Conservation (phyloP, 2,329 filamentous ascomycete species). For the Macrophomina pseudophaseolina region DNA sequence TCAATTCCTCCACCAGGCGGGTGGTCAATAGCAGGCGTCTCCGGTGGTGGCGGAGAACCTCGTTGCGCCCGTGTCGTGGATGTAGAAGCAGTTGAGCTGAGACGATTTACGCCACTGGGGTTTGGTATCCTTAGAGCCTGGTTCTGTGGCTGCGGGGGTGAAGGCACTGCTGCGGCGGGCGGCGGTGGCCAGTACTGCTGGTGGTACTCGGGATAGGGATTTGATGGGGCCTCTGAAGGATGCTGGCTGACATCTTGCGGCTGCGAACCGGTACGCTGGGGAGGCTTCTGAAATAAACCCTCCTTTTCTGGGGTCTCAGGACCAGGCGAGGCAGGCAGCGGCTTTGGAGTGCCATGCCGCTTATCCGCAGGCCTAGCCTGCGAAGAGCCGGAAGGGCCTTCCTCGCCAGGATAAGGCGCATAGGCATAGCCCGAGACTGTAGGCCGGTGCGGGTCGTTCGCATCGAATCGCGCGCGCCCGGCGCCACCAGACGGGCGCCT, state of each 20-base stretch:
- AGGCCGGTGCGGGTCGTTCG: constrained; percentile 55
- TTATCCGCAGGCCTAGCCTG: constrained; percentile 73
- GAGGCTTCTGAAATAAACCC: constrained; percentile 74
- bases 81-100: constrained; percentile 85
- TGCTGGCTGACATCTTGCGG: constrained; percentile 37
- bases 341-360: constrained; percentile 81
- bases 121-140: constrained; percentile 57
- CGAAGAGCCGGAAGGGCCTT: constrained; percentile 35
- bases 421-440: constrained; percentile 53
- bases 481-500: constrained; percentile 39
- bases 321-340: constrained; percentile 80
- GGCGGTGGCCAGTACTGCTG: constrained; percentile 67
- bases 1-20: constrained; percentile 84
- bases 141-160: constrained; percentile 33
- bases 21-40: constrained; percentile 78
- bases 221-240: constrained; percentile 51
- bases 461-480: constrained; percentile 51
- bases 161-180: constrained; percentile 29
- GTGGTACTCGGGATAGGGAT: constrained; percentile 59
- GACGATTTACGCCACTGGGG: constrained; percentile 61
- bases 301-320: constrained; percentile 77
- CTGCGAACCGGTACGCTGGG: constrained; percentile 43
- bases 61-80: constrained; percentile 91
- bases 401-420: constrained; percentile 36
- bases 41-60: constrained; percentile 91